Base-by-base conservation (phyloP, 1,284 basidiomycete species). In the Ceratorhiza oryzae-sativae region DNA sequence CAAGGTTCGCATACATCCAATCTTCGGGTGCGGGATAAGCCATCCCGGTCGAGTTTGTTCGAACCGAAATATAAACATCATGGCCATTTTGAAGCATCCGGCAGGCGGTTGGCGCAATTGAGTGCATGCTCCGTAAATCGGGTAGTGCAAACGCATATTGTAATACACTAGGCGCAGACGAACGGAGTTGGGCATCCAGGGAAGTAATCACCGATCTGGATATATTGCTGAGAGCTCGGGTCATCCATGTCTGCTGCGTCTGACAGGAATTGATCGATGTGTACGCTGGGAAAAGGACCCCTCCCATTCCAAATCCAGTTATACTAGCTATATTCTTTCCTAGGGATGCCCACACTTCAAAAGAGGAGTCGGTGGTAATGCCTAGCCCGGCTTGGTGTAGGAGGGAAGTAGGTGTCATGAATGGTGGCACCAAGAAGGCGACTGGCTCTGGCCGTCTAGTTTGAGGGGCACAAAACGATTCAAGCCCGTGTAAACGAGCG, bases 401-500 rank as follows among this genome's bases (percentile, higher is more conserved):
- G 23, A 78, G 76, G 0, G 76, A 75, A 1, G 80, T 75, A 6
- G 83, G 83, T 34, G 85, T 76, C 3, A 88, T 79, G 74, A 89
- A 86, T 0, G 89, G 89, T 8, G 89, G 88, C 3, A 85, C 76
- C 3, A 89, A 79, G 77, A 85, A 87, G 1, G 80, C 78, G 4
- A 83, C 86, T 23, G 82, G 76, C 81, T 46, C 72, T 1, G 67
- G 25, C 30, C 60, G 62, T 20, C 53, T 13, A 1, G 18, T 60
- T 53, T 73, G 70, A 48, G 39, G 45, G n/a, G 71, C 48, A 46
- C 76, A 76, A 10, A 67, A 62, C 8, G 71, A 36, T 55, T 77
- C 79, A 45, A 71, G 74, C 18, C 75, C 51, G 12, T 78, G 74
- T 27, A 77, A 76, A 2, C 76, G 55, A 23, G 83, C 73, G 18